phyloP scores from a whole-genome alignment of 2,329 filamentous ascomycete species.

The Huntiella bhutanensis region DNA sequence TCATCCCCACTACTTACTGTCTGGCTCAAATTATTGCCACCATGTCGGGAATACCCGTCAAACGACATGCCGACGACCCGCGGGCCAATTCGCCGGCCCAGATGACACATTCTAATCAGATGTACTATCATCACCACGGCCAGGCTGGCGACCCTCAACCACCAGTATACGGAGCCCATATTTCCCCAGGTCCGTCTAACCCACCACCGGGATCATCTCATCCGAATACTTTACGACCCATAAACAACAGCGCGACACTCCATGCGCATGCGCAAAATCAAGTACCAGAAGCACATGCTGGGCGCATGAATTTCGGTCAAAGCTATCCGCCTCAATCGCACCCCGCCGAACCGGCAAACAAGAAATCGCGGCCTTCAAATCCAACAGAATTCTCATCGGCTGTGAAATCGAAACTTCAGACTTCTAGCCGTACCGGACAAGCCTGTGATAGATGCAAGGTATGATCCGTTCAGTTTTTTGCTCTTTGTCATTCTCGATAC shows the following conservation, averaged over 20 bases:
- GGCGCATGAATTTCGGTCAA: too few species aligned
- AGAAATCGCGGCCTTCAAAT: constrained; percentile 3
- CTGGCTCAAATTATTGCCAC: too few species aligned
- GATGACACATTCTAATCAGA: too few species aligned
- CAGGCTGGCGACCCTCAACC: too few species aligned
- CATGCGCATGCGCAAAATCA: too few species aligned
- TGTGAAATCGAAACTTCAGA: constrained; percentile 35
- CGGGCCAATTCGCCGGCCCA: background rate
- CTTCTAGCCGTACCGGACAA: constrained; percentile 52
- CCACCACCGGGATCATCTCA: background rate
- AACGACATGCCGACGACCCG: constrained; percentile 3
- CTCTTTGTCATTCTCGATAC: too few species aligned
- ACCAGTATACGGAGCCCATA: background rate
- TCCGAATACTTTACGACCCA: background rate
- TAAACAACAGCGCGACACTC: too few species aligned
- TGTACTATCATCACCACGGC: too few species aligned
- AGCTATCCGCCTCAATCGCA: too few species aligned
- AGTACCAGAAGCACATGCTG: too few species aligned
- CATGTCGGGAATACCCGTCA: constrained; percentile 6
- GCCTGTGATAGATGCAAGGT: constrained; percentile 73
- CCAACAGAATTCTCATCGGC: constrained; percentile 31
- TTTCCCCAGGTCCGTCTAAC: background rate
- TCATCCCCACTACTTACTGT: background rate
- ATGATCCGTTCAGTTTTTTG: background rate
- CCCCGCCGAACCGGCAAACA: background rate